Conservation (phyloP, 2,329 filamentous ascomycete species). For the Penicillium sp. region DNA sequence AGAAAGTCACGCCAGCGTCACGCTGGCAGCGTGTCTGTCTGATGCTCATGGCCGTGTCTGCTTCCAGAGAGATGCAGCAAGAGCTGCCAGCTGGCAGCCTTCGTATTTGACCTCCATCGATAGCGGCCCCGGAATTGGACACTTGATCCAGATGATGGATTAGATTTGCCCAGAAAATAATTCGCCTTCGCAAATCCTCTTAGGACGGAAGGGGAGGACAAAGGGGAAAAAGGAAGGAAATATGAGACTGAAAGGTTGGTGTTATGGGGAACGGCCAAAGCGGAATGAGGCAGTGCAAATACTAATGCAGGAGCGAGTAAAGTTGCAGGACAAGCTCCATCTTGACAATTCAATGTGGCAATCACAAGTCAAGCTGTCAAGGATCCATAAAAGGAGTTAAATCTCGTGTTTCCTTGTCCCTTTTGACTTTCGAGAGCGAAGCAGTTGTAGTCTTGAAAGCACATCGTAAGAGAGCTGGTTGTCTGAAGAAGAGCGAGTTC, state of each 20-base stretch:
- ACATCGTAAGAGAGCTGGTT: not conserved
- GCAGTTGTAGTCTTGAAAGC: not conserved
- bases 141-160: not conserved
- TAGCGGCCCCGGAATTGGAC: not conserved
- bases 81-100: not conserved
- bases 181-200: not conserved
- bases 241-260: not conserved
- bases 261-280: slow-evolving; percentile 13
- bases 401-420: not conserved
- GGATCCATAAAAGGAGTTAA: slow-evolving; percentile 11
- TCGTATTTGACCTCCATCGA: not conserved
- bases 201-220: not conserved
- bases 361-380: not conserved
- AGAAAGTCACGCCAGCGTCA: not conserved
- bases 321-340: slow-evolving; percentile 20
- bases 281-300: slow-evolving; percentile 39
- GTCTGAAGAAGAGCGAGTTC: not conserved
- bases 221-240: not conserved
- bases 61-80: not conserved
- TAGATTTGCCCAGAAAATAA: not conserved
- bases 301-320: slow-evolving; percentile 26
- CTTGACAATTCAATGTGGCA: slow-evolving; percentile 1
- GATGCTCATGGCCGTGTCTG: not conserved
- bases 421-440: not conserved
- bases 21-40: not conserved